phyloP scores from a whole-genome alignment of 768 basidiomycete genomes.

The Psilocybe sp. region DNA sequence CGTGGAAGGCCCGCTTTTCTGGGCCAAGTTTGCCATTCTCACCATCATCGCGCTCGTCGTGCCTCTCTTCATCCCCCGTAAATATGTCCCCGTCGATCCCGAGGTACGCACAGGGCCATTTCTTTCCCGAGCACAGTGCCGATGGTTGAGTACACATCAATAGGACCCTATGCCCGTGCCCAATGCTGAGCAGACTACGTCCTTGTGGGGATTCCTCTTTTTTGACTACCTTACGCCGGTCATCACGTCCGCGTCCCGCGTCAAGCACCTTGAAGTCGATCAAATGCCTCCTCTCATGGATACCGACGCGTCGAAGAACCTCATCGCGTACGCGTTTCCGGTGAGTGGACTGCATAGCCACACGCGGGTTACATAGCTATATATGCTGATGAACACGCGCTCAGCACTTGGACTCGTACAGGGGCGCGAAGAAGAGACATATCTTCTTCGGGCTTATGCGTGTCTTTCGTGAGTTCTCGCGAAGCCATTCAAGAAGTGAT shows the following conservation, averaged over 20 bases:
- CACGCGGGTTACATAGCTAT: too few species aligned
- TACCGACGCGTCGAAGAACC: conserved; percentile 3
- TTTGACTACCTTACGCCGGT: conserved; percentile 53
- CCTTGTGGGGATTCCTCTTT: conserved; percentile 35
- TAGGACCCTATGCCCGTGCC: conserved; percentile 26
- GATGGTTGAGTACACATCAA: neutral
- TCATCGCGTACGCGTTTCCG: conserved; percentile 13
- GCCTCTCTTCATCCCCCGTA: conserved; percentile 51
- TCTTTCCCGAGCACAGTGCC: neutral
- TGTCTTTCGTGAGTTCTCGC: conserved; percentile 28
- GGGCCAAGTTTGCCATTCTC: too few species aligned
- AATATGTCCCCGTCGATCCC: conserved; percentile 53
- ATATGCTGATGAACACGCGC: conserved; percentile 12
- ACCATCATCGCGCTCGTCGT: conserved; percentile 38
- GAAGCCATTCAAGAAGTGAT: too few species aligned
- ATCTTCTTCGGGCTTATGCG: conserved; percentile 45
- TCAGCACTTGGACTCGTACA: conserved; percentile 38
- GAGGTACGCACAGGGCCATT: conserved; percentile 26
- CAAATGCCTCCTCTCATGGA: conserved; percentile 1
- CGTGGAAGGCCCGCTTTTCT: too few species aligned
- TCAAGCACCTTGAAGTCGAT: conserved; percentile 30
- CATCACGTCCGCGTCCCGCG: conserved; percentile 33
- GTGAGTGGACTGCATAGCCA: conserved; percentile 6
- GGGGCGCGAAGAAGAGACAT: conserved; percentile 34
- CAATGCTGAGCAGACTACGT: conserved; percentile 48